A percentile compares a stretch with the other conserved stretches of the same genome.
phyloP scores from a whole-genome alignment of 2,329 filamentous ascomycete species.

The Simplicillium sp. region DNA sequence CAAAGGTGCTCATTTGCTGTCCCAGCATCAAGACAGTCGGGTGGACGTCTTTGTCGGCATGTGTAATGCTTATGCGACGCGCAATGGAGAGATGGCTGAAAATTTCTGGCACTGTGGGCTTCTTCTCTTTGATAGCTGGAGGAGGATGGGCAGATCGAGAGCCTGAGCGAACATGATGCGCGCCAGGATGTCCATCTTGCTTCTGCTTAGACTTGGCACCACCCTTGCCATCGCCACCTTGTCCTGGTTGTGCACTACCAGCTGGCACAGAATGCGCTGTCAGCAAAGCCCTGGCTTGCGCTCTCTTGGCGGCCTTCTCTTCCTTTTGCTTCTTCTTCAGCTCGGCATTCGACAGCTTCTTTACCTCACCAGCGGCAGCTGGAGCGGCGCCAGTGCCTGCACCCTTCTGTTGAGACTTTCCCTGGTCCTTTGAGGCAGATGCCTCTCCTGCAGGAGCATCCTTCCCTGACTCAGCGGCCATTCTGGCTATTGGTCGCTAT shows the following conservation, averaged over 20 bases:
- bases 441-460: slow-evolving; percentile 17
- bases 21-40: slow-evolving; percentile 77
- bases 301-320: slow-evolving; percentile 81
- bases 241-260: slow-evolving; percentile 18
- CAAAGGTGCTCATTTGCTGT: slow-evolving; percentile 82
- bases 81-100: slow-evolving; percentile 78
- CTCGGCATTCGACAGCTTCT: slow-evolving; percentile 64
- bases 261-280: slow-evolving; percentile 26
- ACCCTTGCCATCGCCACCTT: slow-evolving; percentile 35
- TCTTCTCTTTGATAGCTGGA: slow-evolving; percentile 37
- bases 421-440: slow-evolving; percentile 13
- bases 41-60: slow-evolving; percentile 70
- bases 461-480: slow-evolving; percentile 22
- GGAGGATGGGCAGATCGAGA: slow-evolving; percentile 21
- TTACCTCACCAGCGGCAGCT: slow-evolving; percentile 20
- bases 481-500: slow-evolving; percentile 4
- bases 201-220: slow-evolving; percentile 34
- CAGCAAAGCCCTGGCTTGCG: slow-evolving; percentile 54
- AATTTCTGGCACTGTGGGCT: slow-evolving; percentile 55
- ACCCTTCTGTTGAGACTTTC: slow-evolving; percentile 14
- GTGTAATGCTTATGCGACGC: slow-evolving; percentile 41
- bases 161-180: slow-evolving; percentile 23
- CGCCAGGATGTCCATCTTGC: slow-evolving; percentile 28
- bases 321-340: slow-evolving; percentile 84
- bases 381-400: slow-evolving; percentile 8